Evolutionary conservation across 805 yeast species (phyloP), one percentile per base, ranked within the genome.

Genomic region (Wickerhamomyces silvicola): DNA sequence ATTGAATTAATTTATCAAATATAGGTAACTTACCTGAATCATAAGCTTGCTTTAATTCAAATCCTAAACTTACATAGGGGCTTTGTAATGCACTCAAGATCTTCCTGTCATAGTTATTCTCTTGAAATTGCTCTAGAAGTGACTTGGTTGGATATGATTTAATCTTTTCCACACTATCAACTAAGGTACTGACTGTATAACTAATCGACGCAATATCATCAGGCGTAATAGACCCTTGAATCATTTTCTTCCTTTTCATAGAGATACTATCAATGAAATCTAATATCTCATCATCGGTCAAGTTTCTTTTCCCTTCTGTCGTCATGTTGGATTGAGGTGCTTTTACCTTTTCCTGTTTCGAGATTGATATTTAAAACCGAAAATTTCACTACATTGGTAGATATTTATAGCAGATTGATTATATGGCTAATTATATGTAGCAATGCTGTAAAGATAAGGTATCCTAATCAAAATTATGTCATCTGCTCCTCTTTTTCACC

Each of bases 81-180:
- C 32, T 22, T 10, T 34, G 36, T 8, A 39, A 18, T 4, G 28
- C 26, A 19, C 25, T 12, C 2, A 29, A 32, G 2, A 30, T 8
- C 4, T 12, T 18, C 15, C 26, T 25, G n/a, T 37, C 31, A 4
- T n/a, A 6, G 4, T 29, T 28, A 7, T 13, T 15, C 4, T 10
- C 11, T 26, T 32, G 32, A 22, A 32, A 34, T 10, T 24, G 27
- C 4, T 33, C 38, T n/a, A 39, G 32, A 10, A 28, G 21, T 8
- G 23, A 28, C 17, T 31, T 31, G 1, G 41, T 24, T 9, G 41
- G 41, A 3, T 29, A 26, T 7, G 27, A 18, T 4, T 12, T 25
- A 5, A 39, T 25, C 1, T 25, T n/a, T 2, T 27, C 22, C 5
- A 39, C 30, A 6, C 33, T 31, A n/a, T 32, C 27, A 3, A 28